Percentiles rank a stretch among this genome's conserved stretches.
Evolutionary conservation across 208 protist genomes (phyloP).

Genomic region (Leishmania guyanensis): DNA sequence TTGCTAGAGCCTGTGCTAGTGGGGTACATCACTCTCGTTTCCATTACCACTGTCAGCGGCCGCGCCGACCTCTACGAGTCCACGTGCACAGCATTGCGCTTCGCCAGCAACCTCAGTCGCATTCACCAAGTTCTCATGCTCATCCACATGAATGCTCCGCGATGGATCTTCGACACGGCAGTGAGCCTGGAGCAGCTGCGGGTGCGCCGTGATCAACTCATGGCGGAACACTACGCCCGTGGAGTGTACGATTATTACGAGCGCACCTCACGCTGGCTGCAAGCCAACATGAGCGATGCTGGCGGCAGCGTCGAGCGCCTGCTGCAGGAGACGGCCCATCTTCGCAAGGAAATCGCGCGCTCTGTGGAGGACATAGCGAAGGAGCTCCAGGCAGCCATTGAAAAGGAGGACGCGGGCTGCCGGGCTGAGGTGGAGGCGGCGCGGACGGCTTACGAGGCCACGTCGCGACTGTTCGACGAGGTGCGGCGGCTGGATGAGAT

Average conservation of each 20-base stretch:
- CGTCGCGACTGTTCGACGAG: conserved; percentile 46
- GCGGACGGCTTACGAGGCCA: conserved; percentile 43
- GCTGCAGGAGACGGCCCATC: conserved; percentile 59
- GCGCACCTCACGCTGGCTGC: conserved; percentile 56
- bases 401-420: conserved; percentile 36
- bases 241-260: conserved; percentile 81
- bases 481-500: conserved; percentile 65
- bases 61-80: conserved; percentile 65
- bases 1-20: conserved; percentile 78
- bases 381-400: conserved; percentile 48
- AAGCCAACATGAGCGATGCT: conserved; percentile 55
- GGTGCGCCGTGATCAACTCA: conserved; percentile 42
- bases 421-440: conserved; percentile 44
- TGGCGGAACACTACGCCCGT: conserved; percentile 61
- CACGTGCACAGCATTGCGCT: conserved; percentile 63
- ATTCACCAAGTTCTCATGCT: conserved; percentile 87
- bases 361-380: conserved; percentile 47
- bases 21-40: conserved; percentile 82
- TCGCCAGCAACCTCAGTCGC: conserved; percentile 55
- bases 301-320: conserved; percentile 51
- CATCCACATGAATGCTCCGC: conserved; percentile 76
- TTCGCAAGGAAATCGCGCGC: conserved; percentile 54
- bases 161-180: conserved; percentile 81
- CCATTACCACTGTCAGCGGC: conserved; percentile 83
- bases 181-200: conserved; percentile 65